phyloP scores from a whole-genome alignment of 108 stramenopile species.

The Pseudonitzschia delicatissima region DNA sequence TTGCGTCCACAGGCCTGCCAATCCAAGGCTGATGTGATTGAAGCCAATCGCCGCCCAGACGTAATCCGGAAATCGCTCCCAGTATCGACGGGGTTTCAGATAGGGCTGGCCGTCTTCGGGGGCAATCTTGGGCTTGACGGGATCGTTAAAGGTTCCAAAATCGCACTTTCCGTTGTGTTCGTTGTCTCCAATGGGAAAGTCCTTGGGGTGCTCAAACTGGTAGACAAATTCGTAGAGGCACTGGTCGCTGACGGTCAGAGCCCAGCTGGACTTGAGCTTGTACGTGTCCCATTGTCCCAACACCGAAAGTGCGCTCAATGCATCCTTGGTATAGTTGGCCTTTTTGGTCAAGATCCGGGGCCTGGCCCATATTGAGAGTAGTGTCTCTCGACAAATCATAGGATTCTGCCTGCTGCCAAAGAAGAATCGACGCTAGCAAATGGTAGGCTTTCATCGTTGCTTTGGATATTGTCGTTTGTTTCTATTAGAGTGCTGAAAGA shows the following conservation, averaged over 20 bases:
- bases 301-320: background rate
- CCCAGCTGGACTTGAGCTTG: constrained; percentile 23
- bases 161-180: constrained; percentile 12
- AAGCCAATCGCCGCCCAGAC: constrained; percentile 41
- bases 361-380: too few species aligned
- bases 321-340: too few species aligned
- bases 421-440: too few species aligned
- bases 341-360: too few species aligned
- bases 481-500: too few species aligned
- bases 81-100: constrained; percentile 15
- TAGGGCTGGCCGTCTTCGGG: constrained; percentile 16
- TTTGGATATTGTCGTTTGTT: too few species aligned
- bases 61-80: constrained; percentile 32
- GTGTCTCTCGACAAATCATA: too few species aligned
- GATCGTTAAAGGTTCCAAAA: background rate
- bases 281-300: constrained; percentile 14
- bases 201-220: constrained; percentile 26
- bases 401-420: too few species aligned
- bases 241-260: constrained; percentile 37
- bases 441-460: too few species aligned
- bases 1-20: constrained; percentile 32
- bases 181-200: constrained; percentile 17
- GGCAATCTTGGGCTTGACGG: constrained; percentile 3
- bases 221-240: constrained; percentile 39
- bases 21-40: constrained; percentile 32